phyloP scores from a whole-genome alignment of 345 rosid genomes.

The Rhodamnia argentea region DNA sequence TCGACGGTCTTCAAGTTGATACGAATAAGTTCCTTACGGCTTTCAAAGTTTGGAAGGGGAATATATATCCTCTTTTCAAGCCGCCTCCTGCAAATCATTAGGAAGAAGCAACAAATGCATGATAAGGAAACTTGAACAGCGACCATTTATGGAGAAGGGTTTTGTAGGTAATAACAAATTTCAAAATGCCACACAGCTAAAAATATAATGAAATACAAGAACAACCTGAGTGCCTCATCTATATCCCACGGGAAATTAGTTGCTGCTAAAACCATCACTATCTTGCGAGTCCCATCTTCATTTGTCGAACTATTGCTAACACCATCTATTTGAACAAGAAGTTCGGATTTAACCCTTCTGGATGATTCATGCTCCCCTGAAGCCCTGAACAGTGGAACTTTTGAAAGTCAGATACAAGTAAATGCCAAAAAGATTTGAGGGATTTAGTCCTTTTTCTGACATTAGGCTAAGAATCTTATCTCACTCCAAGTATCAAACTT shows the following conservation, averaged over 20 bases:
- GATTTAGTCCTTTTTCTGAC: not conserved
- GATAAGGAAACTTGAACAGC: not conserved
- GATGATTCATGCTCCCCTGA: constrained; percentile 99
- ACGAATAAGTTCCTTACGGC: constrained; percentile 93
- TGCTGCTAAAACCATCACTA: constrained; percentile 98
- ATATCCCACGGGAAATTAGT: constrained; percentile 99
- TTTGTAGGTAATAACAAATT: not conserved
- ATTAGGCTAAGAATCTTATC: not conserved
- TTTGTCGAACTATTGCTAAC: constrained; percentile 80
- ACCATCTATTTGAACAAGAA: constrained; percentile 99
- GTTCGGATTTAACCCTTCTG: constrained; percentile 98
- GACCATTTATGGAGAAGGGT: not conserved
- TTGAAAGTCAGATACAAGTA: not conserved
- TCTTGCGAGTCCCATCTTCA: constrained; percentile 94
- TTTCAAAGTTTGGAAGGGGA: constrained; percentile 96
- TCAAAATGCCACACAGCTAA: not conserved
- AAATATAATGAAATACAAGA: not conserved
- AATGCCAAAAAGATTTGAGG: not conserved
- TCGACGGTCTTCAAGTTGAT: constrained; percentile 95
- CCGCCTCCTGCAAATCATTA: constrained; percentile 72
- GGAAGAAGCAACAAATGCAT: not conserved
- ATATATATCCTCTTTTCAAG: constrained; percentile 97
- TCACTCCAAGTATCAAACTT: constrained; percentile 11
- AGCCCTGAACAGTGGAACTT: constrained; percentile 38
- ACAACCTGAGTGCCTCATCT: constrained; percentile 93